A percentile compares a stretch with the other conserved stretches of the same genome.
phyloP scores from a whole-genome alignment of 2,329 filamentous ascomycete species.

The Periglandula ipomoeae region DNA sequence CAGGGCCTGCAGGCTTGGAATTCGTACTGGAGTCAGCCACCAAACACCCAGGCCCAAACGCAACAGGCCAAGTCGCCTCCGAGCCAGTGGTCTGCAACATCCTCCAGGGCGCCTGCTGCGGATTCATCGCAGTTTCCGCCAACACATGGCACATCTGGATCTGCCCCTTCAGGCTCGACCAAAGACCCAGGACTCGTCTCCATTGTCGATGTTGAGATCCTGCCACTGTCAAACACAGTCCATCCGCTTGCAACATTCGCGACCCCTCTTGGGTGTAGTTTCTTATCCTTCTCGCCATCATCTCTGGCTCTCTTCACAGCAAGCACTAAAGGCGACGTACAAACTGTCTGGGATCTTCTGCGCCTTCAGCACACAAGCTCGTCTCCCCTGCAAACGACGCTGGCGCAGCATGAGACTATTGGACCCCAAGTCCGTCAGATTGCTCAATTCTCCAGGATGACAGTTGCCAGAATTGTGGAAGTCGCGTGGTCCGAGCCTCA shows the following conservation, averaged over 20 bases:
- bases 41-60: constrained; percentile 30
- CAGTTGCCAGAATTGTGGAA: constrained; percentile 81
- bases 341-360: constrained; percentile 74
- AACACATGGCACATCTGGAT: constrained; percentile 48
- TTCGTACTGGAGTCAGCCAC: constrained; percentile 63
- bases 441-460: constrained; percentile 84
- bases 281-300: constrained; percentile 67
- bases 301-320: constrained; percentile 69
- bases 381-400: constrained; percentile 45
- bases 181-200: constrained; percentile 68
- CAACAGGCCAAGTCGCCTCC: constrained; percentile 36
- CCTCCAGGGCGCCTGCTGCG: constrained; percentile 30
- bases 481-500: constrained; percentile 78
- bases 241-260: constrained; percentile 64
- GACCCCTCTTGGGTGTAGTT: constrained; percentile 67
- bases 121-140: constrained; percentile 58
- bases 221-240: constrained; percentile 42
- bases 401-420: constrained; percentile 32
- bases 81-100: constrained; percentile 37
- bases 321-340: constrained; percentile 74
- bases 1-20: constrained; percentile 72
- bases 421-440: constrained; percentile 68
- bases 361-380: constrained; percentile 53
- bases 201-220: constrained; percentile 58
- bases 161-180: constrained; percentile 43